Evolutionary conservation across 1,139 yeast genomes (phyloP).

Genomic region (Torulaspora pretoriensis): DNA sequence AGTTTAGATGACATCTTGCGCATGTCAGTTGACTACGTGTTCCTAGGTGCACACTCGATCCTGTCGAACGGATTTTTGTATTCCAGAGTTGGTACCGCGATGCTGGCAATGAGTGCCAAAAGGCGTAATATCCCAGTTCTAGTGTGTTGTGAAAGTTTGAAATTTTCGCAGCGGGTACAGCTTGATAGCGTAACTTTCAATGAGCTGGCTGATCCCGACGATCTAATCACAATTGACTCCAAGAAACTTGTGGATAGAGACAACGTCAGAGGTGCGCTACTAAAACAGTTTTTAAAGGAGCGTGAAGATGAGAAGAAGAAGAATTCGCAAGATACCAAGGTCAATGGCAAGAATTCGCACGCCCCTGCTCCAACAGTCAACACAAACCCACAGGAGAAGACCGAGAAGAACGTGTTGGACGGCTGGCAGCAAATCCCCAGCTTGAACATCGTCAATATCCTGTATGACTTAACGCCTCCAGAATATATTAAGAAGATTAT

Average conservation of each 20-base stretch:
- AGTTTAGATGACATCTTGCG: constrained; percentile 78
- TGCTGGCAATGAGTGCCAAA: constrained; percentile 87
- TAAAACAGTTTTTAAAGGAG: constrained; percentile 60
- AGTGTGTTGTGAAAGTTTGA: constrained; percentile 92
- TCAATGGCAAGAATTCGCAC: constrained; percentile 18
- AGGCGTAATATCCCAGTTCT: constrained; percentile 87
- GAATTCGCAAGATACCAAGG: constrained; percentile 28
- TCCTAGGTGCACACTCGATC: constrained; percentile 97
- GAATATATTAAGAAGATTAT: constrained; percentile 90
- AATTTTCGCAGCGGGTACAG: constrained; percentile 93
- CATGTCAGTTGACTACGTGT: constrained; percentile 84
- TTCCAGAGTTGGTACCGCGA: constrained; percentile 92
- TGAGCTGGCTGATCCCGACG: constrained; percentile 85
- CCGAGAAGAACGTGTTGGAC: constrained; percentile 43
- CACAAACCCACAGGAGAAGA: constrained; percentile 22
- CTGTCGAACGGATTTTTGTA: constrained; percentile 89
- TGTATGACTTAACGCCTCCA: constrained; percentile 94
- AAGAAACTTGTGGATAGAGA: constrained; percentile 53
- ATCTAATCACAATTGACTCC: constrained; percentile 48
- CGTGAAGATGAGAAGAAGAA: constrained; percentile 30
- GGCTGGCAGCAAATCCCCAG: constrained; percentile 63
- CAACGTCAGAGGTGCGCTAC: constrained; percentile 50
- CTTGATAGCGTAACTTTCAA: constrained; percentile 91
- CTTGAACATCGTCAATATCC: constrained; percentile 72
- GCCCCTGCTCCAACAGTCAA: constrained; percentile 6